Evolutionary conservation across 2,329 filamentous ascomycete species (phyloP).

Genomic region (Talaromyces sp.): DNA sequence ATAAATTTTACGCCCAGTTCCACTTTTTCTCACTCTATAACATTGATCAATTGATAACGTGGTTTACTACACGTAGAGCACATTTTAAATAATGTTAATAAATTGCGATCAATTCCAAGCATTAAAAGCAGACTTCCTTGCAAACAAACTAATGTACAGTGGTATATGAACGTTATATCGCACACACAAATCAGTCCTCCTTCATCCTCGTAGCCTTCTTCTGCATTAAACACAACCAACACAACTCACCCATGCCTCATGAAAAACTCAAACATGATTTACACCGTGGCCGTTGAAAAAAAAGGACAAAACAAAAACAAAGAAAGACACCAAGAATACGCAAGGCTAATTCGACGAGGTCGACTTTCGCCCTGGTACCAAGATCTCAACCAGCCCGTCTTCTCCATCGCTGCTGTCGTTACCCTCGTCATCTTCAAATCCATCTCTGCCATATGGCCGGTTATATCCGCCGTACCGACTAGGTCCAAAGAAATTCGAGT

Average conservation of each 20-base stretch:
- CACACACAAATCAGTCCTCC: slow-evolving; percentile 4
- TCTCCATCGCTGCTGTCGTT: slow-evolving; percentile 38
- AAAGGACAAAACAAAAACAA: not conserved
- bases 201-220: not conserved
- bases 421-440: slow-evolving; percentile 34
- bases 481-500: slow-evolving; percentile 58
- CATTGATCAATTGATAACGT: not conserved
- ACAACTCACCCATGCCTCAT: not conserved
- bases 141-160: slow-evolving; percentile 11
- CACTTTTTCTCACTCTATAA: not conserved
- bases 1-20: not conserved
- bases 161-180: slow-evolving; percentile 11
- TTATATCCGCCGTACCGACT: slow-evolving; percentile 39
- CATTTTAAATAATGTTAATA: not conserved
- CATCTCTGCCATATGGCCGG: slow-evolving; percentile 21
- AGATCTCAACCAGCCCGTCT: slow-evolving; percentile 41
- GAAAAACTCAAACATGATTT: slow-evolving; percentile 7
- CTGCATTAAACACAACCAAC: not conserved
- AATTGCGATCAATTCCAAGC: not conserved
- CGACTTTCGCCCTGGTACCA: slow-evolving; percentile 37
- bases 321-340: slow-evolving; percentile 5
- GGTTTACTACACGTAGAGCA: not conserved
- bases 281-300: slow-evolving; percentile 1
- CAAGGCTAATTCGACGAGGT: slow-evolving; percentile 11
- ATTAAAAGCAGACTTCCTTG: not conserved